Base-by-base conservation (phyloP, 805 yeast genomes). In the Metschnikowia peoriensis region DNA sequence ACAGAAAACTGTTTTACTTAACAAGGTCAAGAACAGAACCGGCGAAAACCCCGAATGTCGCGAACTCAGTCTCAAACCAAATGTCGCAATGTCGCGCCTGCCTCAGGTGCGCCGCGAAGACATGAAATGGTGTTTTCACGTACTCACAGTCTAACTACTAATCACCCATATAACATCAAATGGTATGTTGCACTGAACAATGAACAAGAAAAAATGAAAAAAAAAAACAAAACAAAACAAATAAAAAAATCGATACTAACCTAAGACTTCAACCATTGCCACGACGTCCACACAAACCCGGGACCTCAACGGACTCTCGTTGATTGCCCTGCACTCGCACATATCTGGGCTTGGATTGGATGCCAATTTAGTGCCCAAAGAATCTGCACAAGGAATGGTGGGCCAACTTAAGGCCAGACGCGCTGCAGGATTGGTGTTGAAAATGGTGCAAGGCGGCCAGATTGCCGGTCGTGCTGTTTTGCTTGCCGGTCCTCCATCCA, bases 301-400 rank as follows among this genome's bases (percentile, higher is more conserved):
- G 48, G 77, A 72, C 57, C 56, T 68, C 51, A 60, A 61, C 44
- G 78, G 78, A 14, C 77, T 89, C 51, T 86, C 92, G 47, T 79
- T 91, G 61, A 86, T 91, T 52, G 97, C 98, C 1, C 97, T 98
- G n/a, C 99, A 94, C 70, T 91, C 97, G 6, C 99, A 94, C 71
- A 94, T 94, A 67, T 81, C 94, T 27, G 99, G 99, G 0, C 79
- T 94, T 32, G 99, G 99, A n/a, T 80, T 94, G 49, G 98, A 93
- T 69, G 97, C 91, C 58, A 82, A 85, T 63, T 79, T 96, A 60
- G 85, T 83, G 63, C 98, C 98, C 41, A 82, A 88, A 51, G 88
- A 81, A 47, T 63, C 73, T 1, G 78, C 86, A 38, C 96, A 94
- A 67, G 99, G 99, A 15, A 91, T 94, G 96, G 98, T 94, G 46